Conservation (phyloP, 352 stramenopile species). For the Pythium aquatile region DNA sequence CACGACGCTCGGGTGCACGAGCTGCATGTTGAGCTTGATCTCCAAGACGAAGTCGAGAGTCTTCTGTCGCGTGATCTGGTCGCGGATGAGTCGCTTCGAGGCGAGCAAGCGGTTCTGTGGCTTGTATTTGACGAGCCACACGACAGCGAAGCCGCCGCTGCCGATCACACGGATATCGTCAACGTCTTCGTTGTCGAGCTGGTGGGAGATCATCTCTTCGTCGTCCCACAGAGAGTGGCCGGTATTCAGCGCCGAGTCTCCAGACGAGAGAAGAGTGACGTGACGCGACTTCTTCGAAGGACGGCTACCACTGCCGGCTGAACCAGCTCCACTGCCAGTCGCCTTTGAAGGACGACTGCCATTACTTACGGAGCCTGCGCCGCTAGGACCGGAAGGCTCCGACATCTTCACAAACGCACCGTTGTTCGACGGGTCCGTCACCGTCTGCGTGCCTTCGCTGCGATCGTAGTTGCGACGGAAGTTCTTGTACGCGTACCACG, state of each 20-base stretch:
- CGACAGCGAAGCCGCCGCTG: slow-evolving; percentile 41
- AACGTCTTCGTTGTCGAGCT: slow-evolving; percentile 48
- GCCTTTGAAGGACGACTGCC: slow-evolving; percentile 5
- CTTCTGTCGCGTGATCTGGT: slow-evolving; percentile 42
- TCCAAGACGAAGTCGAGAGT: slow-evolving; percentile 59
- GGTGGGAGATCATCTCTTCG: slow-evolving; percentile 45
- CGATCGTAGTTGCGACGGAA: background rate
- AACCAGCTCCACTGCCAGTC: background rate
- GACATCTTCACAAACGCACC: background rate
- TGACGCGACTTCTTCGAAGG: slow-evolving; percentile 14
- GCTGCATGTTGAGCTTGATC: slow-evolving; percentile 63
- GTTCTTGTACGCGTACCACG: slow-evolving; percentile 1
- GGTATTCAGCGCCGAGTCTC: slow-evolving; percentile 9
- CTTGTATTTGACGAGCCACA: slow-evolving; percentile 46
- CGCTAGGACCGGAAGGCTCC: background rate
- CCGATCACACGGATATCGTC: slow-evolving; percentile 51
- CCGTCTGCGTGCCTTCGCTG: background rate
- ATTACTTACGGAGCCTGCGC: background rate
- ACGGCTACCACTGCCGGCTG: background rate
- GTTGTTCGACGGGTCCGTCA: background rate
- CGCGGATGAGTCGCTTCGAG: slow-evolving; percentile 50
- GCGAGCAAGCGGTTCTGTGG: slow-evolving; percentile 37
- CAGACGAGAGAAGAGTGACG: slow-evolving; percentile 1
- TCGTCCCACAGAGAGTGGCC: slow-evolving; percentile 49
- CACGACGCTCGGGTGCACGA: slow-evolving; percentile 68